Percentiles rank a stretch among this genome's conserved stretches.
These are phyloP conservation scores for Tephrocybe sp. DNA, from an alignment of 768 basidiomycete species.

Conservation along the genomic window DNA sequence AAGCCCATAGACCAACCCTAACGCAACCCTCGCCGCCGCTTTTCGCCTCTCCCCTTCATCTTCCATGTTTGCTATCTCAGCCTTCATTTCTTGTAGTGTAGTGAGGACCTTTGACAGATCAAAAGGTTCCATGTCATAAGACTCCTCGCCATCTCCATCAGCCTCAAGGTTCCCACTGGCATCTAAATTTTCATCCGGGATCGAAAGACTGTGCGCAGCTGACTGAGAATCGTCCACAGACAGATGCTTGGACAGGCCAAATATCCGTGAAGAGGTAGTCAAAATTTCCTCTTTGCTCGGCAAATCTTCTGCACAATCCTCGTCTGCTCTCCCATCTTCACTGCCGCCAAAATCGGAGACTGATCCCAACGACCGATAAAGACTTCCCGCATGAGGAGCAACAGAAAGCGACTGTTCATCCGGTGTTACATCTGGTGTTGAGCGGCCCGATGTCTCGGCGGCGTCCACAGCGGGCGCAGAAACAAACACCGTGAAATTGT, in stretches of 20 bases:
- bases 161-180: background rate
- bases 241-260: slow-evolving; percentile 28
- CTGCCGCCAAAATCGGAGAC: slow-evolving; percentile 55
- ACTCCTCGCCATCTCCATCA: slow-evolving; percentile 2
- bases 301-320: slow-evolving; percentile 29
- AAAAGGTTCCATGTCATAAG: slow-evolving; percentile 44
- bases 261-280: slow-evolving; percentile 47
- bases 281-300: slow-evolving; percentile 49
- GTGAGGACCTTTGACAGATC: slow-evolving; percentile 61
- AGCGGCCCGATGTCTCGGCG: slow-evolving; percentile 22
- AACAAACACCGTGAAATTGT: slow-evolving; percentile 77
- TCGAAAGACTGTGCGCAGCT: background rate
- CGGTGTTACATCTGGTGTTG: slow-evolving; percentile 17
- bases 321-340: slow-evolving; percentile 29
- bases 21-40: slow-evolving; percentile 69
- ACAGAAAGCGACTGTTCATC: slow-evolving; percentile 17
- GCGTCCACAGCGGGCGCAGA: slow-evolving; percentile 43
- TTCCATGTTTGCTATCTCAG: slow-evolving; percentile 67
- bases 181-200: slow-evolving; percentile 7
- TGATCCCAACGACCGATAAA: slow-evolving; percentile 56
- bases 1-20: slow-evolving; percentile 72
- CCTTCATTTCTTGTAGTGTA: slow-evolving; percentile 66
- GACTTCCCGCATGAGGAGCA: slow-evolving; percentile 17
- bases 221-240: background rate
- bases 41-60: slow-evolving; percentile 60